A percentile compares a stretch with the other conserved stretches of the same genome.
These are phyloP conservation scores for Trichoderma sp. DNA, from an alignment of 2,329 filamentous ascomycete genomes.

Conservation along the genomic window DNA sequence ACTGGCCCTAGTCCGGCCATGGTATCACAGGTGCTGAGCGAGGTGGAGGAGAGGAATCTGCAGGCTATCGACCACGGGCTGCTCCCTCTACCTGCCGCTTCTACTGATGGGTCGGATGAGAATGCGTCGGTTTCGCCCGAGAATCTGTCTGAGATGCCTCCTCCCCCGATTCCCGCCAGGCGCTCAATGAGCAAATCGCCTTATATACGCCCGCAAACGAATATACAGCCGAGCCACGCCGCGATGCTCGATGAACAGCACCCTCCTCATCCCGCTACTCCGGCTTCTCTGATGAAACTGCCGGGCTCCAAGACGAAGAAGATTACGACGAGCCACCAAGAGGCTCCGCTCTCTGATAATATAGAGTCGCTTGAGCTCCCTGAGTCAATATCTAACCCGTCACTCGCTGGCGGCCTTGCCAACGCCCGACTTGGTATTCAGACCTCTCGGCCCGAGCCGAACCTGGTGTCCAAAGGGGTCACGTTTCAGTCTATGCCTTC, in stretches of 20 bases:
- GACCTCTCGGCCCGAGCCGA: conserved; percentile 37
- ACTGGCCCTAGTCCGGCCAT: conserved; percentile 51
- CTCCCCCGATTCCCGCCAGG: conserved; percentile 63
- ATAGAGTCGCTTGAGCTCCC: conserved; percentile 66
- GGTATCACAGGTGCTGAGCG: conserved; percentile 53
- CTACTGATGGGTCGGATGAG: conserved; percentile 58
- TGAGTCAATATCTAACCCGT: conserved; percentile 53
- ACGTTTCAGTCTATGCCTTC: conserved; percentile 48
- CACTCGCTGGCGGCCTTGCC: conserved; percentile 29
- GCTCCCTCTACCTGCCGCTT: conserved; percentile 37
- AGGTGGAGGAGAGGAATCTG: conserved; percentile 45
- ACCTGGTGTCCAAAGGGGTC: conserved; percentile 47
- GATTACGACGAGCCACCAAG: conserved; percentile 39
- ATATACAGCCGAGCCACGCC: conserved; percentile 20
- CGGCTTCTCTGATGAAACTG: conserved; percentile 82
- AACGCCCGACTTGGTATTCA: conserved; percentile 40
- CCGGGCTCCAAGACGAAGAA: conserved; percentile 53
- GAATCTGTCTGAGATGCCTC: conserved; percentile 62
- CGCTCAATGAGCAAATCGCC: conserved; percentile 65
- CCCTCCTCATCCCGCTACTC: conserved; percentile 68
- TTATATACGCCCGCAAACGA: conserved; percentile 56
- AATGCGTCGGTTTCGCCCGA: conserved; percentile 64
- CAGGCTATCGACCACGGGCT: conserved; percentile 36
- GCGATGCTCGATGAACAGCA: conserved; percentile 22
- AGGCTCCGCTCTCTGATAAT: conserved; percentile 46